Conservation (phyloP, 2,329 filamentous ascomycete species). For the Atkinsonella texensis region DNA sequence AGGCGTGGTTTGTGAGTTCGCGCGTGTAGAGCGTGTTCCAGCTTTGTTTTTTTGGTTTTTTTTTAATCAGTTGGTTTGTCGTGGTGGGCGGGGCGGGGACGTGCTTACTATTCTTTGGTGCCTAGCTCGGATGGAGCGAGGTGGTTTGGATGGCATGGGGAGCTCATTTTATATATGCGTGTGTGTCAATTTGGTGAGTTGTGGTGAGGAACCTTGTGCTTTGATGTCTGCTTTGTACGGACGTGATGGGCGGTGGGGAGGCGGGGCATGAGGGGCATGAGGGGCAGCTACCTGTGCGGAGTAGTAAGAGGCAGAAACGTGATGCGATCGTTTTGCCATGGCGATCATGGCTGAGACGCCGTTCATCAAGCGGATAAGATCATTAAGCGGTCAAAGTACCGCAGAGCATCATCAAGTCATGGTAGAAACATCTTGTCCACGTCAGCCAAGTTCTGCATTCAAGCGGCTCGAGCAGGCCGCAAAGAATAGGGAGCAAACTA, state of each 20-base stretch:
- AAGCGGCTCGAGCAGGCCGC: background rate
- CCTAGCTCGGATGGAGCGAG: constrained; percentile 71
- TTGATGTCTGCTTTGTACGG: background rate
- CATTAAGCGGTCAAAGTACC: no score
- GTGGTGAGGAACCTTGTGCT: no score
- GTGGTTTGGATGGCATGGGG: constrained; percentile 22
- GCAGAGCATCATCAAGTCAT: no score
- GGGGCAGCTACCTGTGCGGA: no score
- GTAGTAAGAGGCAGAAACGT: no score
- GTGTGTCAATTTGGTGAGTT: background rate
- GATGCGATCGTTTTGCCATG: no score
- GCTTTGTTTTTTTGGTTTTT: constrained; percentile 27
- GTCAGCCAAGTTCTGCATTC: background rate
- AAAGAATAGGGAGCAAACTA: background rate
- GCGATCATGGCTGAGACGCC: no score
- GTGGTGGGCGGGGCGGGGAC: background rate
- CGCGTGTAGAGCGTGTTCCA: constrained; percentile 65
- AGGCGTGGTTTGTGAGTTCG: constrained; percentile 59
- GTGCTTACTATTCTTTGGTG: constrained; percentile 75
- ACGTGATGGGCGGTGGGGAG: background rate
- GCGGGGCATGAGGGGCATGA: background rate
- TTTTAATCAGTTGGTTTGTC: no score
- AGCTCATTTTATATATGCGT: background rate
- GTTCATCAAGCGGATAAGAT: no score
- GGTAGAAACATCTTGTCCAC: background rate